Percentiles rank a stretch among this genome's conserved stretches.
Evolutionary conservation across 371 early-diverging fungal genomes (phyloP).

Genomic region (Syncephalastrum sp.): DNA sequence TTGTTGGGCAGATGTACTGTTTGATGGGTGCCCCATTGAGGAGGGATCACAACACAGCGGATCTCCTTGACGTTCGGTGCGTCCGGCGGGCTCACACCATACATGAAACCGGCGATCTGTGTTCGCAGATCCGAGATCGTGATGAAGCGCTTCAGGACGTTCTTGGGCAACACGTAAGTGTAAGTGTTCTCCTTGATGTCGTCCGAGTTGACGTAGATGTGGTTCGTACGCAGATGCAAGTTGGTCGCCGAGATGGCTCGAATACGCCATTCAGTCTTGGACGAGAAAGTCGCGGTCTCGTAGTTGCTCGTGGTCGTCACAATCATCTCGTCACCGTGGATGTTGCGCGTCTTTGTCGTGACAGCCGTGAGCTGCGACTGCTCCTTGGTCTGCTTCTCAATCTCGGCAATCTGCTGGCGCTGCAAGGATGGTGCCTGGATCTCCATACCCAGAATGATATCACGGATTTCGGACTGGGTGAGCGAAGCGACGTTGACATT

Average conservation of each 20-base stretch:
- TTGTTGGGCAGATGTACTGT: constrained; percentile 88
- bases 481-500: constrained; percentile 96
- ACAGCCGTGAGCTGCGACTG: constrained; percentile 92
- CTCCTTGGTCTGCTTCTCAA: constrained; percentile 94
- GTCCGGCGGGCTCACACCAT: constrained; percentile 92
- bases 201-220: constrained; percentile 94
- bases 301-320: constrained; percentile 97
- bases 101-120: constrained; percentile 94
- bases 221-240: constrained; percentile 91
- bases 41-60: constrained; percentile 92
- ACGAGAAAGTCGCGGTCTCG: constrained; percentile 94
- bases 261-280: constrained; percentile 98
- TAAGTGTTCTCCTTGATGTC: constrained; percentile 88
- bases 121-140: constrained; percentile 94
- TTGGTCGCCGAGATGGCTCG: constrained; percentile 95
- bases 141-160: constrained; percentile 93
- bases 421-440: constrained; percentile 96
- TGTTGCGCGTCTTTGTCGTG: constrained; percentile 94
- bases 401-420: constrained; percentile 96
- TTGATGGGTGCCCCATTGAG: constrained; percentile 97
- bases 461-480: constrained; percentile 96
- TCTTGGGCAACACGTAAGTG: constrained; percentile 97
- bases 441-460: constrained; percentile 99
- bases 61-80: constrained; percentile 96
- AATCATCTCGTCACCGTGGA: constrained; percentile 98